A percentile compares a stretch with the other conserved stretches of the same genome.
Evolutionary conservation across 495 filamentous ascomycete species (phyloP).

Genomic region (Pseudevernia furfuracea): DNA sequence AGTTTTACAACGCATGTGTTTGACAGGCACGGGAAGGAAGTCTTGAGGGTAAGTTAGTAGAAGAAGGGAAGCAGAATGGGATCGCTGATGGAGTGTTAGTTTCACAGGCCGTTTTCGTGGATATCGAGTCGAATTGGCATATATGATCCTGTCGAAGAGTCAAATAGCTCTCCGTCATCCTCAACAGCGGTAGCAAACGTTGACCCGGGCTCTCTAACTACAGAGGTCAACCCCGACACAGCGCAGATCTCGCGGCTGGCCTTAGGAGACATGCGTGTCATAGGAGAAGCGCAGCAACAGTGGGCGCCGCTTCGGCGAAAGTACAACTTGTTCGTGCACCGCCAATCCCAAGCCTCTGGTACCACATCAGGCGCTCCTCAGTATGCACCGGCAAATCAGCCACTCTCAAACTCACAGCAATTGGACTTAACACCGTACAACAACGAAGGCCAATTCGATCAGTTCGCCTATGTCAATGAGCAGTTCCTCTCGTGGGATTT

Average conservation of each 20-base stretch:
- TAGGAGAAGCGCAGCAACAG: constrained; percentile 61
- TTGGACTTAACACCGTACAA: constrained; percentile 36
- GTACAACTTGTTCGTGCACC: constrained; percentile 58
- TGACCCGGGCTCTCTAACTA: constrained; percentile 36
- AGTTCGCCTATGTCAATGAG: constrained; percentile 58
- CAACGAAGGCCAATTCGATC: constrained; percentile 42
- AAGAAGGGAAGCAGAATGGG: background rate
- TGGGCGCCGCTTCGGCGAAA: constrained; percentile 61
- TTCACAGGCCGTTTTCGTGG: constrained; percentile 62
- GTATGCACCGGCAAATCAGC: constrained; percentile 39
- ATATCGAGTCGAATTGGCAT: constrained; percentile 58
- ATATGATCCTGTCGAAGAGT: constrained; percentile 49
- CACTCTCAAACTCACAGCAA: constrained; percentile 44
- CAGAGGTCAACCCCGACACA: constrained; percentile 35
- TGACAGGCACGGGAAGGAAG: constrained; percentile 55
- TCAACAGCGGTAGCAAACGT: constrained; percentile 41
- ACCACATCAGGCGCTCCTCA: constrained; percentile 24
- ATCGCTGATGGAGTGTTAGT: constrained; percentile 31
- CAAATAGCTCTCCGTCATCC: constrained; percentile 28
- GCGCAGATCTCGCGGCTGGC: constrained; percentile 45
- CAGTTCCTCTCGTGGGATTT: constrained; percentile 54
- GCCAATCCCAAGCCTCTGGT: constrained; percentile 28
- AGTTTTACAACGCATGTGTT: constrained; percentile 67
- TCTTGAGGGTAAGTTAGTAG: constrained; percentile 46
- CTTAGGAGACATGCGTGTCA: constrained; percentile 52